Evolutionary conservation across 208 protist genomes (phyloP).

Genomic region (Trypanosoma platydactyli): DNA sequence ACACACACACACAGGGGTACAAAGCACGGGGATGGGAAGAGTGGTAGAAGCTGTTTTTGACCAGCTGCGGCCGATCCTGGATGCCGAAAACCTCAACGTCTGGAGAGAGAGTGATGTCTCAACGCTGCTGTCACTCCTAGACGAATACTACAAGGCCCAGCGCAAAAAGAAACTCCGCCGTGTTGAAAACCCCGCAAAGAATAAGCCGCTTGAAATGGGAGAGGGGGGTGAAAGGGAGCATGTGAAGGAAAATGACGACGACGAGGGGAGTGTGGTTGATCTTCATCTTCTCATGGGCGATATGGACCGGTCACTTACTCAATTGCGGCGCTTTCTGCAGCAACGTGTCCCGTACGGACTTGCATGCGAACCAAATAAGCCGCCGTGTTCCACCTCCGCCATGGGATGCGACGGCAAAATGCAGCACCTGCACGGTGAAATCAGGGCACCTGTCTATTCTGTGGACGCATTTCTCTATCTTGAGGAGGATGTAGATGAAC

Average conservation of each 20-base stretch:
- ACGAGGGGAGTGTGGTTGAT: slow-evolving; percentile 26
- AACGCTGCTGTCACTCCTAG: slow-evolving; percentile 17
- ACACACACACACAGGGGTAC: neutral
- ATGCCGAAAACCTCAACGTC: slow-evolving; percentile 5
- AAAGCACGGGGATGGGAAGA: slow-evolving; percentile 1
- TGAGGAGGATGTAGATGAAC: slow-evolving; percentile 65
- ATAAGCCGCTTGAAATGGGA: no score
- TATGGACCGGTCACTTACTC: slow-evolving; percentile 51
- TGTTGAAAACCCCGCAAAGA: neutral
- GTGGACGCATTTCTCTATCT: slow-evolving; percentile 81
- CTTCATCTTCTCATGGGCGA: slow-evolving; percentile 35
- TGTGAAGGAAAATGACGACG: slow-evolving; percentile 30
- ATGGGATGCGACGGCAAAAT: neutral
- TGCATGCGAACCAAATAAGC: slow-evolving; percentile 39
- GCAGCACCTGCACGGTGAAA: neutral
- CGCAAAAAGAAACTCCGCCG: neutral
- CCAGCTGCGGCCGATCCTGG: slow-evolving; percentile 20
- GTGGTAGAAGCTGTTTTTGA: slow-evolving; percentile 32
- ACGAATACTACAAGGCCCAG: slow-evolving; percentile 9
- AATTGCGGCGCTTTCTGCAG: slow-evolving; percentile 44
- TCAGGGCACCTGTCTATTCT: slow-evolving; percentile 45
- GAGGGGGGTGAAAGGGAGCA: slow-evolving; percentile 7
- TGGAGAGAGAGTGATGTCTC: slow-evolving; percentile 20
- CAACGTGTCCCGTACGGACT: slow-evolving; percentile 47
- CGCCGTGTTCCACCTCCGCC: neutral